These are phyloP conservation scores for Colletotrichum higginsianum DNA, from an alignment of 2,329 filamentous ascomycete species.

Conservation along the genomic window DNA sequence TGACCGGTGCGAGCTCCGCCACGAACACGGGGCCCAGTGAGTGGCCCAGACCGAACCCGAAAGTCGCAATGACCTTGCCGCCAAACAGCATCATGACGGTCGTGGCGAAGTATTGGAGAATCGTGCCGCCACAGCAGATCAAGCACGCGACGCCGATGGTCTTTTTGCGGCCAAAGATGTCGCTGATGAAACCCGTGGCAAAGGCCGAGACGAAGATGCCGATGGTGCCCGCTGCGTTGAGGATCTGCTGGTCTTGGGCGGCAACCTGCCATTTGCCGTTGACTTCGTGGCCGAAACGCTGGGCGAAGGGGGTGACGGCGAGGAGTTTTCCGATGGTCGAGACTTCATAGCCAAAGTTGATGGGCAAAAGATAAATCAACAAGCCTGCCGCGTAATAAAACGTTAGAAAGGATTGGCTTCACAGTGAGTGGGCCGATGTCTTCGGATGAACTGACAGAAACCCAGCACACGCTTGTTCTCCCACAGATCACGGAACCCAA, in stretches of 20 bases:
- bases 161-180: slow-evolving; percentile 48
- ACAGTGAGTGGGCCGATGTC: neutral
- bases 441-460: slow-evolving; percentile 32
- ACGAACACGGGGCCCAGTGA: slow-evolving; percentile 52
- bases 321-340: slow-evolving; percentile 50
- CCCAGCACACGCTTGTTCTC: slow-evolving; percentile 33
- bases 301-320: slow-evolving; percentile 48
- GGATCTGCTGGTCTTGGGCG: slow-evolving; percentile 49
- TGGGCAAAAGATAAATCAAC: slow-evolving; percentile 35
- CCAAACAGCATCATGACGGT: slow-evolving; percentile 47
- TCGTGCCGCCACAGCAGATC: slow-evolving; percentile 45
- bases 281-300: slow-evolving; percentile 46
- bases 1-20: slow-evolving; percentile 51
- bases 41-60: slow-evolving; percentile 51
- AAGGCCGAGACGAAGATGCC: slow-evolving; percentile 51
- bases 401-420: neutral
- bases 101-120: slow-evolving; percentile 47
- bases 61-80: slow-evolving; percentile 48
- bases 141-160: slow-evolving; percentile 44
- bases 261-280: slow-evolving; percentile 44
- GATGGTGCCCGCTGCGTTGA: slow-evolving; percentile 49
- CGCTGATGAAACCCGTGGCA: slow-evolving; percentile 47
- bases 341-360: slow-evolving; percentile 48
- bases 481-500: slow-evolving; percentile 21
- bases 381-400: slow-evolving; percentile 8